Evolutionary conservation across 2,329 filamentous ascomycete species (phyloP).

Genomic region (Emmonsiellopsis sp.): DNA sequence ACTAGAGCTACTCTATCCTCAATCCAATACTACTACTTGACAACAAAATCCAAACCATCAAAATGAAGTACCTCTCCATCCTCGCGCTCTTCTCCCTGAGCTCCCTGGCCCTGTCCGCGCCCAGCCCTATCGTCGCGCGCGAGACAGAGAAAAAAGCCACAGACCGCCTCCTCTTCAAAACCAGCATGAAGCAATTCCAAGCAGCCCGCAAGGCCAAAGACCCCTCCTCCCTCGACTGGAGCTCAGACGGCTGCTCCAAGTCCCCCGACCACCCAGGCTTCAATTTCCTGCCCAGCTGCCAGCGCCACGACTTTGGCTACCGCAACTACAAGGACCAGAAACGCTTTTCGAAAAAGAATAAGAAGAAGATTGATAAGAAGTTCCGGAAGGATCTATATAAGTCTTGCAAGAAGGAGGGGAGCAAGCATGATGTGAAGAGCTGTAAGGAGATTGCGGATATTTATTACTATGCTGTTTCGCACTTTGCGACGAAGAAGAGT

Average conservation of each 20-base stretch:
- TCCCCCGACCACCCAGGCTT: constrained; percentile 27
- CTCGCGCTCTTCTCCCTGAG: background rate
- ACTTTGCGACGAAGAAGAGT: no score
- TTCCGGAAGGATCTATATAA: constrained; percentile 35
- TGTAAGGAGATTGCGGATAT: constrained; percentile 19
- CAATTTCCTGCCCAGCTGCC: constrained; percentile 33
- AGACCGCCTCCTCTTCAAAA: constrained; percentile 40
- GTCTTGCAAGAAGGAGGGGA: constrained; percentile 17
- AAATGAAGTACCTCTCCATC: background rate
- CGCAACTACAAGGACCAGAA: constrained; percentile 44
- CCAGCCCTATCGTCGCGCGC: background rate
- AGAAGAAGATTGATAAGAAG: constrained; percentile 41
- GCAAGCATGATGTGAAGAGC: constrained; percentile 5
- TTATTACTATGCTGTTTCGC: constrained; percentile 25
- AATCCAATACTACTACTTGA: no score
- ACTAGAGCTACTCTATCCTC: no score
- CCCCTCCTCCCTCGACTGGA: constrained; percentile 32
- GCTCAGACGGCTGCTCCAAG: constrained; percentile 26
- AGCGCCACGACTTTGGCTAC: constrained; percentile 51
- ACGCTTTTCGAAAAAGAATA: constrained; percentile 37
- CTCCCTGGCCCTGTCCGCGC: background rate
- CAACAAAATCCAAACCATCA: background rate
- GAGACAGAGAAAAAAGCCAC: constrained; percentile 19
- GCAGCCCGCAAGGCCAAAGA: constrained; percentile 30
- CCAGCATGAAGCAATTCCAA: constrained; percentile 36